A percentile compares a stretch with the other conserved stretches of the same genome.
phyloP scores from a whole-genome alignment of 2,329 filamentous ascomycete species.

The Aspergillus vadensis region DNA sequence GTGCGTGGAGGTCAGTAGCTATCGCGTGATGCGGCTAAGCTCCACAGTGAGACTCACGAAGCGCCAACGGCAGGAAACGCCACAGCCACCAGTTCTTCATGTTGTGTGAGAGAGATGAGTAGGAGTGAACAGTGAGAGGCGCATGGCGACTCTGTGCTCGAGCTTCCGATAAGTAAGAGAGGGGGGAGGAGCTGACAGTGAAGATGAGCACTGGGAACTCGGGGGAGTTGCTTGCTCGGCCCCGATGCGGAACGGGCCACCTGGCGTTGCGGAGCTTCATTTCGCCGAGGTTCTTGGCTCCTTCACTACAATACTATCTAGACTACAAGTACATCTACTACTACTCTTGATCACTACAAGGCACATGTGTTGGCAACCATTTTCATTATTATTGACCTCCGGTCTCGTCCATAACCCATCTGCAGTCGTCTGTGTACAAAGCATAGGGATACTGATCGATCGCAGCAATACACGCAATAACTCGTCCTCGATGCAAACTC shows the following conservation, averaged over 20 bases:
- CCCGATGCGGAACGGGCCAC: constrained; percentile 34
- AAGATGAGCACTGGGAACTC: not conserved
- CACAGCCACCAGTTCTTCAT: constrained; percentile 39
- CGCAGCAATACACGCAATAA: constrained; percentile 24
- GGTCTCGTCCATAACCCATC: constrained; percentile 15
- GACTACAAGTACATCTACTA: not conserved
- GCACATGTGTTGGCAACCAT: constrained; percentile 16
- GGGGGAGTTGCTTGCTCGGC: constrained; percentile 1
- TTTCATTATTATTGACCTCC: constrained; percentile 19
- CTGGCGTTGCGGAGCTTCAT: constrained; percentile 43
- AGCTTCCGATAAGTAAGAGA: constrained; percentile 4
- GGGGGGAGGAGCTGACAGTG: not conserved
- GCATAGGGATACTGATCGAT: constrained; percentile 25
- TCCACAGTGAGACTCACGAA: constrained; percentile 31
- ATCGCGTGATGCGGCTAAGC: constrained; percentile 10
- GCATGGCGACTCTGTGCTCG: constrained; percentile 35
- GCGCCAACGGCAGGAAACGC: constrained; percentile 36
- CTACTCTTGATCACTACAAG: not conserved
- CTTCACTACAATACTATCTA: not conserved
- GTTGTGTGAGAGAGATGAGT: constrained; percentile 29
- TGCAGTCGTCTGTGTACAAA: constrained; percentile 36
- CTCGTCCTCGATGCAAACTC: constrained; percentile 34
- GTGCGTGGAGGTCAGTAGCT: constrained; percentile 23
- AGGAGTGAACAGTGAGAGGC: constrained; percentile 27
- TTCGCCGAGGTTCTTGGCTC: constrained; percentile 29